These are phyloP conservation scores for Beta corolliflora DNA, from an alignment of 179 eudicot genomes.

Conservation along the genomic window DNA sequence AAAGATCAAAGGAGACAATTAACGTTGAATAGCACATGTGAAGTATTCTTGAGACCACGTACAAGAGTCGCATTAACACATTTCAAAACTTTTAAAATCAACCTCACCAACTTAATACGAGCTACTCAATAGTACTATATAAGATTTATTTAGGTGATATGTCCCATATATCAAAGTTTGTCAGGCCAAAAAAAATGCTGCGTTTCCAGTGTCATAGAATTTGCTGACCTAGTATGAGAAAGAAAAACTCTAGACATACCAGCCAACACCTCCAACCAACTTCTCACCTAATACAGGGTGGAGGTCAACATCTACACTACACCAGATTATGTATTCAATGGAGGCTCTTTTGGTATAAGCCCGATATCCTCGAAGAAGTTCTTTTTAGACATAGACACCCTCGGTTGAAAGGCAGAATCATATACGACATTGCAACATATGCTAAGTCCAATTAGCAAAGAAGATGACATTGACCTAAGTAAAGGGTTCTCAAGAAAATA, in stretches of 20 bases:
- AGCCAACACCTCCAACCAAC: not conserved
- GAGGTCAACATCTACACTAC: not conserved
- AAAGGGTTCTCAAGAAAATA: constrained; percentile 29
- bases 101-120: not conserved
- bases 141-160: not conserved
- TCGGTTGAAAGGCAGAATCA: not conserved
- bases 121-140: not conserved
- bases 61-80: not conserved
- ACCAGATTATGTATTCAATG: not conserved
- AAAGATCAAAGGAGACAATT: constrained; percentile 1
- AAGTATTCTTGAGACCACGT: not conserved
- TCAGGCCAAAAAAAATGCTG: not conserved
- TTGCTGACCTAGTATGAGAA: not conserved
- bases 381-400: not conserved
- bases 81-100: not conserved
- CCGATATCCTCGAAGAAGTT: not conserved
- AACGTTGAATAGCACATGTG: not conserved
- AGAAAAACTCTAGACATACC: not conserved
- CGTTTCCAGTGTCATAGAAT: not conserved
- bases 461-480: not conserved
- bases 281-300: too few relatives aligned
- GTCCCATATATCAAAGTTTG: not conserved
- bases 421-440: not conserved
- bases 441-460: not conserved
- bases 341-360: not conserved